Evolutionary conservation across 108 stramenopile species (phyloP).

Genomic region (Aurantiochytrium sp.): DNA sequence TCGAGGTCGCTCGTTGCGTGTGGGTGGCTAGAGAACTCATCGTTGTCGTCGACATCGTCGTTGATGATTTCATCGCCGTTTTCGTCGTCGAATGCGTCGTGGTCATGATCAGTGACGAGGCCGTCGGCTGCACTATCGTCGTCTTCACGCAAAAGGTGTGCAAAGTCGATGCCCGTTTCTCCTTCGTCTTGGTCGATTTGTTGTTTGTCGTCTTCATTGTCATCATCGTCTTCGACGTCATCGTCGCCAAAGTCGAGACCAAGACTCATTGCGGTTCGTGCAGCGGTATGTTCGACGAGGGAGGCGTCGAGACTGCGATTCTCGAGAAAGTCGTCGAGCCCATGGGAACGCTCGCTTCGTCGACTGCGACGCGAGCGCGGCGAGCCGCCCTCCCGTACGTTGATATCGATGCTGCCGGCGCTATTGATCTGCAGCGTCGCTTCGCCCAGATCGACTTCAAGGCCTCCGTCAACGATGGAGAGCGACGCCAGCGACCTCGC

Average conservation of each 20-base stretch:
- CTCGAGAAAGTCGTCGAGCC: neutral
- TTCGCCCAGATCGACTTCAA: slow-evolving; percentile 12
- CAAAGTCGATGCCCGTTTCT: neutral
- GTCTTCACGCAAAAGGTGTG: neutral
- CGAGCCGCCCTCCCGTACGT: neutral
- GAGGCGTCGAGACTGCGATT: neutral
- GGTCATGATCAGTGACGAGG: neutral
- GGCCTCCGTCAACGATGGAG: neutral
- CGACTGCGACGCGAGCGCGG: neutral
- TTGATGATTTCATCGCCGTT: no score
- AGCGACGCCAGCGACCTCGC: neutral
- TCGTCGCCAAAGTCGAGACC: neutral
- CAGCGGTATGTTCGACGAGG: neutral
- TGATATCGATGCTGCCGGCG: neutral
- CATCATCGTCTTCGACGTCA: neutral
- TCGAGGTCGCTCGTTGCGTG: neutral
- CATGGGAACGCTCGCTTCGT: neutral
- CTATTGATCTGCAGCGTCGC: neutral
- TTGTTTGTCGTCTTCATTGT: neutral
- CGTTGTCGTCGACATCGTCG: no score
- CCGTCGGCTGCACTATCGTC: neutral
- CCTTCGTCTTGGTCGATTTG: neutral
- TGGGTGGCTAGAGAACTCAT: neutral
- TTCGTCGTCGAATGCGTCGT: neutral
- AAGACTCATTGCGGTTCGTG: neutral